A percentile compares a stretch with the other conserved stretches of the same genome.
These are phyloP conservation scores for Monilinia aucupariae DNA, from an alignment of 2,329 filamentous ascomycete species.

Conservation along the genomic window DNA sequence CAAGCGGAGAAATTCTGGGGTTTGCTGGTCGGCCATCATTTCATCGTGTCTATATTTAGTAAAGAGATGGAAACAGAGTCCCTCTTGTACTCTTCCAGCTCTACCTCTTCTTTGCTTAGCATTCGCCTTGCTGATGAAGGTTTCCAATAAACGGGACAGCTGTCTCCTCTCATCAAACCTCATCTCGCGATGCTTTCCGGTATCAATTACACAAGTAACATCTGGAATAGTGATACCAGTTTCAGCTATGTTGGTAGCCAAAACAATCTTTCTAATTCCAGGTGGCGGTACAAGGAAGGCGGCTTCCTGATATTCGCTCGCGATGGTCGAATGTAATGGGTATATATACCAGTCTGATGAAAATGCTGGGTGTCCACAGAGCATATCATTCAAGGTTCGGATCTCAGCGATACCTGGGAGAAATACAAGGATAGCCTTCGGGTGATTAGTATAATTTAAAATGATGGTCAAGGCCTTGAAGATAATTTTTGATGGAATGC, in stretches of 20 bases:
- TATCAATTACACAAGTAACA: slow-evolving; percentile 93
- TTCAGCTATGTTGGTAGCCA: slow-evolving; percentile 97
- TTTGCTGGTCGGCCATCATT: slow-evolving; percentile 84
- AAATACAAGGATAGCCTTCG: slow-evolving; percentile 83
- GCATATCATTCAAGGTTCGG: slow-evolving; percentile 76
- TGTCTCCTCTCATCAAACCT: slow-evolving; percentile 90
- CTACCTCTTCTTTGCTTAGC: slow-evolving; percentile 91
- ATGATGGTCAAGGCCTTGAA: background rate
- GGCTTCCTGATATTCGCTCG: slow-evolving; percentile 91
- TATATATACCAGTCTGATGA: slow-evolving; percentile 76
- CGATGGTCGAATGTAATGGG: slow-evolving; percentile 88
- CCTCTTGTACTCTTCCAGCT: slow-evolving; percentile 91
- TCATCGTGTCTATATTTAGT: slow-evolving; percentile 84
- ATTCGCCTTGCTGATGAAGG: slow-evolving; percentile 92
- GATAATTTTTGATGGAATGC: background rate
- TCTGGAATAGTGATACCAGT: slow-evolving; percentile 98
- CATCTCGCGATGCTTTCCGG: slow-evolving; percentile 97
- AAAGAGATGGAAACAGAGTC: slow-evolving; percentile 92
- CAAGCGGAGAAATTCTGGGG: slow-evolving; percentile 89
- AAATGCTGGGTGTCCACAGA: slow-evolving; percentile 73
- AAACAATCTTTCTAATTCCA: slow-evolving; percentile 83
- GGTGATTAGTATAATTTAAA: background rate
- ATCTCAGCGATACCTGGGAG: slow-evolving; percentile 93
- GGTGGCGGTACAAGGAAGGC: slow-evolving; percentile 81
- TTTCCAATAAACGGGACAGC: slow-evolving; percentile 83